These are phyloP conservation scores for Hericium rajendrae DNA, from an alignment of 768 basidiomycete species.

Conservation along the genomic window DNA sequence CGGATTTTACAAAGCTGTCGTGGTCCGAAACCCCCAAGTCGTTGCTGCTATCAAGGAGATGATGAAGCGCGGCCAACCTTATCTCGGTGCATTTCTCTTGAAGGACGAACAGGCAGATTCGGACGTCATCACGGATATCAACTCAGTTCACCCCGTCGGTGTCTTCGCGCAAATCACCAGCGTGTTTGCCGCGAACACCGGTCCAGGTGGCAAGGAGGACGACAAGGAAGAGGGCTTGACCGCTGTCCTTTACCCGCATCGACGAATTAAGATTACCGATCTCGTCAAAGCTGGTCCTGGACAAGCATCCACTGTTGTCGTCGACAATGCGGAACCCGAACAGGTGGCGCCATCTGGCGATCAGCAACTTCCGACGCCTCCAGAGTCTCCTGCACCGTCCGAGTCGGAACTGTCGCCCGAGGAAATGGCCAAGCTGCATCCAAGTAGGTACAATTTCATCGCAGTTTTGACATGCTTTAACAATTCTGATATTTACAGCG, in stretches of 20 bases:
- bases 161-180: slow-evolving; percentile 97
- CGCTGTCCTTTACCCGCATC: slow-evolving; percentile 88
- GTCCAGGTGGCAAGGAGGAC: slow-evolving; percentile 48
- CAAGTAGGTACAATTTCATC: background rate
- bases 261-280: slow-evolving; percentile 82
- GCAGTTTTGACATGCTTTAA: background rate
- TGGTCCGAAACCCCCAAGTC: slow-evolving; percentile 82
- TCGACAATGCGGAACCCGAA: slow-evolving; percentile 23
- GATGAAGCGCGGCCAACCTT: slow-evolving; percentile 94
- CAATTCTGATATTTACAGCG: slow-evolving; percentile 25
- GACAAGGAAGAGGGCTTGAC: slow-evolving; percentile 86
- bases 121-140: slow-evolving; percentile 82
- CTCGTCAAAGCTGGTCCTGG: slow-evolving; percentile 59
- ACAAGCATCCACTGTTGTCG: slow-evolving; percentile 23
- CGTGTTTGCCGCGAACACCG: slow-evolving; percentile 59
- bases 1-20: slow-evolving; percentile 97
- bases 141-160: slow-evolving; percentile 86
- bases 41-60: slow-evolving; percentile 93
- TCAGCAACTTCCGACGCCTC: slow-evolving; percentile 35
- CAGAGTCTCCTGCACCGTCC: slow-evolving; percentile 24
- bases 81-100: slow-evolving; percentile 92
- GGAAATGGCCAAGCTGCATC: slow-evolving; percentile 7
- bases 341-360: slow-evolving; percentile 26
- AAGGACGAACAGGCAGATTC: slow-evolving; percentile 91
- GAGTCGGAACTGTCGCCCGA: slow-evolving; percentile 4